These are phyloP conservation scores for Galerina sulciceps DNA, from an alignment of 768 basidiomycete species.

Conservation along the genomic window DNA sequence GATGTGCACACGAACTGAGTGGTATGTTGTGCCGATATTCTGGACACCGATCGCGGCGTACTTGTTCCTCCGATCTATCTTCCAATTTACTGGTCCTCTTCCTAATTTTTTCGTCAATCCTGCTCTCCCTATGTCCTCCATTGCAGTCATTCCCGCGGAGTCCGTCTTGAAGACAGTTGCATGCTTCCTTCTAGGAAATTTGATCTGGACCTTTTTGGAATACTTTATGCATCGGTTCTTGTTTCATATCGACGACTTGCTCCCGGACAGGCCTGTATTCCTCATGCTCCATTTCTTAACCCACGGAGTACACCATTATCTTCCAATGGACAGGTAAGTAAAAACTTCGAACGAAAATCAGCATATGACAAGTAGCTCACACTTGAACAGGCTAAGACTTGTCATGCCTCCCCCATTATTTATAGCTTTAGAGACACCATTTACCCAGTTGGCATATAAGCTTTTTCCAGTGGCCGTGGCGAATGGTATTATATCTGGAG, in stretches of 20 bases:
- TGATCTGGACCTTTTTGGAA: slow-evolving; percentile 95
- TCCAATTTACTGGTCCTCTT: slow-evolving; percentile 78
- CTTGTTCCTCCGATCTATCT: slow-evolving; percentile 79
- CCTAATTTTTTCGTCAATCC: slow-evolving; percentile 66
- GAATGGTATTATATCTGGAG: slow-evolving; percentile 90
- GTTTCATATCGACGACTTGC: slow-evolving; percentile 89
- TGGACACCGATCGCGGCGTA: slow-evolving; percentile 90
- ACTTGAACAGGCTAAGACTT: slow-evolving; percentile 68
- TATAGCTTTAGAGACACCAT: slow-evolving; percentile 74
- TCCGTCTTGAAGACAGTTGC: slow-evolving; percentile 57
- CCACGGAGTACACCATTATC: slow-evolving; percentile 96
- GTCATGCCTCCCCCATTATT: slow-evolving; percentile 97
- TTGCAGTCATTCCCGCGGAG: slow-evolving; percentile 50
- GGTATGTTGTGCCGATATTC: slow-evolving; percentile 91
- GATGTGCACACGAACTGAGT: slow-evolving; percentile 83
- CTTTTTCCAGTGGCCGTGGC: slow-evolving; percentile 86
- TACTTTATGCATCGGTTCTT: slow-evolving; percentile 94
- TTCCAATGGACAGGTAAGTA: slow-evolving; percentile 90
- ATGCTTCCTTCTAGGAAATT: slow-evolving; percentile 84
- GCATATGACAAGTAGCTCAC: neutral
- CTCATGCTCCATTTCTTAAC: slow-evolving; percentile 89
- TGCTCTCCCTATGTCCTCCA: slow-evolving; percentile 51
- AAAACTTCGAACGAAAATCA: neutral
- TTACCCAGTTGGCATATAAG: slow-evolving; percentile 81
- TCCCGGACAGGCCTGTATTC: slow-evolving; percentile 84